Conservation (phyloP, 139 green algal genomes). For the Pseudopediastrum boryanum region DNA sequence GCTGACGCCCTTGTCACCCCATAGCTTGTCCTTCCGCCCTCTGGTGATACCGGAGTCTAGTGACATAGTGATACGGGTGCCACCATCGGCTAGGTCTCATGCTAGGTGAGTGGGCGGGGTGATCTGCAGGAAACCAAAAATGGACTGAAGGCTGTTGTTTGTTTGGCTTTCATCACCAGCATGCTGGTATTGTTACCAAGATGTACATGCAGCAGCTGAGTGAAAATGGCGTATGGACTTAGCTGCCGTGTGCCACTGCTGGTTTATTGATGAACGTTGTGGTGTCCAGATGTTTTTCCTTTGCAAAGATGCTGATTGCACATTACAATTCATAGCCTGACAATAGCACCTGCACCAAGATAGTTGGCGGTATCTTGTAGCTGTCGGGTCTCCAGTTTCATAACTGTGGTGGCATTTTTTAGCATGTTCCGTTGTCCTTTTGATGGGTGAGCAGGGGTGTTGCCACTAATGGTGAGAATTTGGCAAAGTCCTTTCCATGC, state of each 20-base stretch:
- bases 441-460: background rate
- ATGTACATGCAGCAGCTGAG: background rate
- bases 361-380: too few relatives aligned
- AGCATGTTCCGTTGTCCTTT: background rate
- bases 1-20: conserved; percentile 85
- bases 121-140: too few relatives aligned
- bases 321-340: background rate
- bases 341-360: too few relatives aligned
- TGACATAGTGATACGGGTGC: background rate
- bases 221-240: background rate
- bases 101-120: conserved; percentile 2
- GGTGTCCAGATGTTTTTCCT: too few relatives aligned
- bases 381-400: too few relatives aligned
- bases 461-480: background rate
- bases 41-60: conserved; percentile 73
- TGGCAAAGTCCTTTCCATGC: background rate
- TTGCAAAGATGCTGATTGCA: background rate
- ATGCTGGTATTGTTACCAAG: conserved; percentile 16
- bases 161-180: conserved; percentile 8
- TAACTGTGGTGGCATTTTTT: background rate
- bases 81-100: too few relatives aligned
- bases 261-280: too few relatives aligned
- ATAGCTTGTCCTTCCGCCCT: conserved; percentile 81
- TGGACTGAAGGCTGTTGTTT: too few relatives aligned
- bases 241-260: background rate